phyloP scores from a whole-genome alignment of 257 asterid genomes.

The Anisodus tanguticus region DNA sequence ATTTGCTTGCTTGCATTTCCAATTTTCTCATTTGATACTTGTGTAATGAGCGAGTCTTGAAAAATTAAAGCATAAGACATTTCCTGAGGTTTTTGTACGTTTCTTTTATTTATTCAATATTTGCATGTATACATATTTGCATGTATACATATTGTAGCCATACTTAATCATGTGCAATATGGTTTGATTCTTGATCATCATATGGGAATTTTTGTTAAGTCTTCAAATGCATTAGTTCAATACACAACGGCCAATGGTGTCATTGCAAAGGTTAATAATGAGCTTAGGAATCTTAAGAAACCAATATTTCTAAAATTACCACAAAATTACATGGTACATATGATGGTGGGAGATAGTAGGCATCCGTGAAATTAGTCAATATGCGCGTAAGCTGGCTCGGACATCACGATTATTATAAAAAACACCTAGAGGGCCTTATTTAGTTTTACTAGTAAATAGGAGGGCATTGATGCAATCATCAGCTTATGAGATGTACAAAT shows the following conservation, averaged over 20 bases:
- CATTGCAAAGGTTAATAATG: neutral
- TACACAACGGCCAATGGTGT: neutral
- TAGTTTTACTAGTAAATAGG: neutral
- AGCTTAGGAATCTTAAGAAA: neutral
- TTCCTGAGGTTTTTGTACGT: neutral
- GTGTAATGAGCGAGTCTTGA: neutral
- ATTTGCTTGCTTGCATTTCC: neutral
- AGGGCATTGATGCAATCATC: neutral
- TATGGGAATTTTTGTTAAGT: neutral
- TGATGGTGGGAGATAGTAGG: neutral
- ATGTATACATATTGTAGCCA: neutral
- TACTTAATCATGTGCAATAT: neutral
- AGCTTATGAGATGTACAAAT: neutral
- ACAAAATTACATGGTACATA: neutral
- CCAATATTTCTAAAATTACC: neutral
- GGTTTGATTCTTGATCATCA: neutral
- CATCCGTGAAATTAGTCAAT: neutral
- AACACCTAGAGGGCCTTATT: neutral
- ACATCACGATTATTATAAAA: neutral
- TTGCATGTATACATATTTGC: neutral
- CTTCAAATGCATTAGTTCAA: no score
- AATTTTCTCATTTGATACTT: neutral
- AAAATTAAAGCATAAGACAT: neutral
- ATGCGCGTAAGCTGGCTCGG: neutral
- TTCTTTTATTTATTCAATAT: neutral